Percentiles rank a stretch among this genome's conserved stretches.
These are phyloP conservation scores for Allium cepa DNA, from an alignment of 106 monocot genomes.

Conservation along the genomic window DNA sequence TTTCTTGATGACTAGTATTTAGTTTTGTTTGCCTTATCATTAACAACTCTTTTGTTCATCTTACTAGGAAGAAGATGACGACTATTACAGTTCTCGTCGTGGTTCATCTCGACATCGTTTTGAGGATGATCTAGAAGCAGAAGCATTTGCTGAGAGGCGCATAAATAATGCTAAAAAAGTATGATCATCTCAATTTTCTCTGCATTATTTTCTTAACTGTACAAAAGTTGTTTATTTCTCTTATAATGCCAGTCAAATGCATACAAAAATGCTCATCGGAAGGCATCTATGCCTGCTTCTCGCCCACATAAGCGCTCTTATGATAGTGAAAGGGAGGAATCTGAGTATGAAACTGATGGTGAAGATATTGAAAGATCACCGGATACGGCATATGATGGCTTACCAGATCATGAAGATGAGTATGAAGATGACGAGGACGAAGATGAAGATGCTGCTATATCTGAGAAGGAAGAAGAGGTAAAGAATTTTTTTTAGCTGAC, in stretches of 20 bases:
- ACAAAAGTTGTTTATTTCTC: conserved; percentile 1
- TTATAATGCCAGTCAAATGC: conserved; percentile 30
- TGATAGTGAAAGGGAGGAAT: conserved; percentile 82
- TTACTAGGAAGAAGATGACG: conserved; percentile 82
- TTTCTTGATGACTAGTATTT: not conserved
- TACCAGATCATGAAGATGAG: conserved; percentile 70
- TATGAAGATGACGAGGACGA: conserved; percentile 64
- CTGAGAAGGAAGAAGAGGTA: conserved; percentile 57
- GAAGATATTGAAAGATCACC: conserved; percentile 64
- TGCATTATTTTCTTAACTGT: not conserved
- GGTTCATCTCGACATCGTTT: conserved; percentile 47
- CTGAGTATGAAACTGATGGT: conserved; percentile 92
- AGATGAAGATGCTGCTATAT: conserved; percentile 39
- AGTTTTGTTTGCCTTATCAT: not conserved
- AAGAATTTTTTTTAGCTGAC: not conserved
- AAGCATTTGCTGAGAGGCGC: conserved; percentile 76
- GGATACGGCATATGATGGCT: conserved; percentile 16
- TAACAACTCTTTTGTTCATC: not conserved
- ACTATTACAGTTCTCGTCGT: conserved; percentile 52
- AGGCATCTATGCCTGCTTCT: conserved; percentile 31
- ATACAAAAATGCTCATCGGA: conserved; percentile 32
- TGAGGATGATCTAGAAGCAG: conserved; percentile 83
- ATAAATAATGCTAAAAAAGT: conserved; percentile 80
- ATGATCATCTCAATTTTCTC: not conserved
- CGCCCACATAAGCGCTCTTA: conserved; percentile 44